Evolutionary conservation across 2,329 filamentous ascomycete species (phyloP).

Genomic region (Sporothrix phasma): DNA sequence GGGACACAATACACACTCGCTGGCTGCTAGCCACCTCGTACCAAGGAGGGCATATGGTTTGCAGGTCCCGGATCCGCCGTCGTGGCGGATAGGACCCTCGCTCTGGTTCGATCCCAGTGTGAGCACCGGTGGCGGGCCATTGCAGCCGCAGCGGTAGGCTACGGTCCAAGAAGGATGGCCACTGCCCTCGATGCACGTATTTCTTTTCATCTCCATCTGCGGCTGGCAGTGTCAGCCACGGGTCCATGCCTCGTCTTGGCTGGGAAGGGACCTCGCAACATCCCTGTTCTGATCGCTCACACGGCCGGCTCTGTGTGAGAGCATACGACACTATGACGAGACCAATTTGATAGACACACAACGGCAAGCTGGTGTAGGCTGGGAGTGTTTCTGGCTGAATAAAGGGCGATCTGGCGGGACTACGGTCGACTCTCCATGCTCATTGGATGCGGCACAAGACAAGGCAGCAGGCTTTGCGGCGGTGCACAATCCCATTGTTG

Average conservation of each 20-base stretch:
- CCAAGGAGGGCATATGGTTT: slow-evolving; percentile 31
- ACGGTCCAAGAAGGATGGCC: not conserved
- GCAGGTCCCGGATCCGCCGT: slow-evolving; percentile 34
- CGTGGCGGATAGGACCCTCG: slow-evolving; percentile 31
- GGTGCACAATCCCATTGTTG: not conserved
- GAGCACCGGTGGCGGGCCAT: slow-evolving; percentile 27
- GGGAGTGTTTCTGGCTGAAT: too few relatives aligned
- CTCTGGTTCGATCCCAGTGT: slow-evolving; percentile 22
- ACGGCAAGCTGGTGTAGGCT: not conserved
- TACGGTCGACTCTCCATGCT: not conserved
- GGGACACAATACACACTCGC: not conserved
- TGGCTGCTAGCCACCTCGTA: not conserved
- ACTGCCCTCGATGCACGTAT: too few relatives aligned
- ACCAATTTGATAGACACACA: not conserved
- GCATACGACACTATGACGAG: not conserved
- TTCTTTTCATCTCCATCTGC: not conserved
- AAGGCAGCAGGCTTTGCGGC: not conserved
- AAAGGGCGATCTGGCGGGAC: not conserved
- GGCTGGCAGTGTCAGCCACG: not conserved
- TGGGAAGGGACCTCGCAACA: not conserved
- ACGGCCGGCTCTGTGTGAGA: not conserved
- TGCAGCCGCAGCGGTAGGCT: not conserved
- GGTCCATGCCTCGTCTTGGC: too few relatives aligned
- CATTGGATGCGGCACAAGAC: not conserved
- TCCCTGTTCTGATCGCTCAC: not conserved